A percentile compares a stretch with the other conserved stretches of the same genome.
phyloP scores from a whole-genome alignment of 2,329 filamentous ascomycete genomes.

The Aspergillus sp. region DNA sequence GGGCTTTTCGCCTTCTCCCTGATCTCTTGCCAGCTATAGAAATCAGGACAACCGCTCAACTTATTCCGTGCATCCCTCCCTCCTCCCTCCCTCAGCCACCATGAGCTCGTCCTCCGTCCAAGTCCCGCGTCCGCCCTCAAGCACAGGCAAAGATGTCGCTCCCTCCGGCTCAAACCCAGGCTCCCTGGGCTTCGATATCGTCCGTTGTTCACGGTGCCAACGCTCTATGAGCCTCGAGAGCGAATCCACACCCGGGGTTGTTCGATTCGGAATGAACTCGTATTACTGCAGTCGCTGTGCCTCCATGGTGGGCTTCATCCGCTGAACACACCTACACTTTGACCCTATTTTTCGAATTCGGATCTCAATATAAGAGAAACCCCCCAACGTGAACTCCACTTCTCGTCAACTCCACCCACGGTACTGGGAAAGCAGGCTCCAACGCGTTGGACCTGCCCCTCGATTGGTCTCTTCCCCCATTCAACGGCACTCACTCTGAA shows the following conservation, averaged over 20 bases:
- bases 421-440: background rate
- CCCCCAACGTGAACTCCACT: background rate
- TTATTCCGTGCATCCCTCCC: background rate
- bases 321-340: conserved; percentile 26
- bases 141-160: conserved; percentile 21
- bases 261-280: conserved; percentile 51
- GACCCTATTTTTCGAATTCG: background rate
- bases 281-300: conserved; percentile 51
- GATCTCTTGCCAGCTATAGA: background rate
- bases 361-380: background rate
- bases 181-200: conserved; percentile 38
- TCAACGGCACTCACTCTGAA: background rate
- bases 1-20: background rate
- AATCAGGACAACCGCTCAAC: background rate
- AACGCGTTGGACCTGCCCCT: conserved; percentile 6
- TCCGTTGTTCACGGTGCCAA: conserved; percentile 51
- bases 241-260: conserved; percentile 35
- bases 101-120: conserved; percentile 42
- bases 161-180: conserved; percentile 25
- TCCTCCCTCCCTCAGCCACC: background rate
- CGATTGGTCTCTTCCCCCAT: conserved; percentile 2
- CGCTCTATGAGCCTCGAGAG: conserved; percentile 45
- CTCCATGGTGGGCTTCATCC: conserved; percentile 44
- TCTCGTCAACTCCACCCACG: background rate
- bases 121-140: conserved; percentile 30